Percentiles rank a stretch among this genome's conserved stretches.
Evolutionary conservation across 495 filamentous ascomycete species (phyloP).

Genomic region (Aspergillus steynii): DNA sequence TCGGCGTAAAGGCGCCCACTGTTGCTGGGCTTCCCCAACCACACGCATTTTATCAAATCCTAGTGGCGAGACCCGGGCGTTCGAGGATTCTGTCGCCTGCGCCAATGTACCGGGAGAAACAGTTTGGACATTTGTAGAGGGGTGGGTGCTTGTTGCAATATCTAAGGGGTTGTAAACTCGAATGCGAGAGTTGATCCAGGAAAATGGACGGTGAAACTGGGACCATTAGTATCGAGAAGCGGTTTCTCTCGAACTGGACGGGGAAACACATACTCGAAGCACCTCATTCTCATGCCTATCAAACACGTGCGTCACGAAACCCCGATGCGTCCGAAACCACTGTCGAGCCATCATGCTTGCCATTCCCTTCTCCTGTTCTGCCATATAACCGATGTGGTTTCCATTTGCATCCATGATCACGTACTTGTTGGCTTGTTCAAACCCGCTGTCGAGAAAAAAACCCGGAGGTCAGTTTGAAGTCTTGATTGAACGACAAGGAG

Average conservation of each 20-base stretch:
- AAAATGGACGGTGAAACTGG: constrained; percentile 67
- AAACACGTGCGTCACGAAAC: constrained; percentile 72
- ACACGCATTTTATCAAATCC: constrained; percentile 59
- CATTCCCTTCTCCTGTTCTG: constrained; percentile 64
- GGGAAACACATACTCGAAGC: constrained; percentile 46
- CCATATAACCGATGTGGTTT: constrained; percentile 68
- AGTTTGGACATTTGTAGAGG: constrained; percentile 42
- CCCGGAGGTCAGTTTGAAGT: neutral
- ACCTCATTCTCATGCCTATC: constrained; percentile 65
- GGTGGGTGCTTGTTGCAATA: constrained; percentile 26
- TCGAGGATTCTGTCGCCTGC: constrained; percentile 36
- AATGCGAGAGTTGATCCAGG: constrained; percentile 66
- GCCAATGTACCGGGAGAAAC: constrained; percentile 42
- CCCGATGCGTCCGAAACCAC: constrained; percentile 64
- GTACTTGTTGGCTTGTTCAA: constrained; percentile 74
- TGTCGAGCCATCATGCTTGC: constrained; percentile 59
- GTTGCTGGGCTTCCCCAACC: constrained; percentile 67
- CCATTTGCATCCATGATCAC: constrained; percentile 71
- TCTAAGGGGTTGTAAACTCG: constrained; percentile 62
- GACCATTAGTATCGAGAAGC: neutral
- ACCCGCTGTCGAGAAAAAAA: constrained; percentile 44
- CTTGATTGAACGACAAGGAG: neutral
- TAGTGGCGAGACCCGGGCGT: constrained; percentile 52
- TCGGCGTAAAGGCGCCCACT: constrained; percentile 65
- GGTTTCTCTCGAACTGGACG: neutral